phyloP scores from a whole-genome alignment of 225 moss, liverwort and hornwort species.

The Sphagnum contortum region DNA sequence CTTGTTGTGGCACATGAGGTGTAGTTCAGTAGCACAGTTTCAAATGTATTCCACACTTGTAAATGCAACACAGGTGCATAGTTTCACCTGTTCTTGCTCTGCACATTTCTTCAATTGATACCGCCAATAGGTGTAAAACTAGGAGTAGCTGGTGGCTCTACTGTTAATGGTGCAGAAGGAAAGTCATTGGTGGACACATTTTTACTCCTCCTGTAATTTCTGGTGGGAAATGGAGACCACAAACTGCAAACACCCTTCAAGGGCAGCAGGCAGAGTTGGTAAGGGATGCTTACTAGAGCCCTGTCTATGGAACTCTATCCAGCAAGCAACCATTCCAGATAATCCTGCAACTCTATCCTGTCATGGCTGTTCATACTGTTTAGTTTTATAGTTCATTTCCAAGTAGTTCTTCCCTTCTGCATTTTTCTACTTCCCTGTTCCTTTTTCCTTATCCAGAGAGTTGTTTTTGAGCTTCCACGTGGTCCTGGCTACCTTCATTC shows the following conservation, averaged over 20 bases:
- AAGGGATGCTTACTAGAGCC: background rate
- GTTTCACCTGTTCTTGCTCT: no score
- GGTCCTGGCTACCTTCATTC: no score
- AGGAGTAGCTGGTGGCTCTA: constrained; percentile 45
- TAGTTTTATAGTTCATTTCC: no score
- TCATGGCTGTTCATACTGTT: no score
- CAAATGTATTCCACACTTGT: no score
- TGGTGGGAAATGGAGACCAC: constrained; percentile 83
- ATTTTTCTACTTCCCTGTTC: no score
- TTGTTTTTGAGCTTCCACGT: no score
- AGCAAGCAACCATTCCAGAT: constrained; percentile 75
- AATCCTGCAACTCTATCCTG: constrained; percentile 84
- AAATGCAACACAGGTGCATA: no score
- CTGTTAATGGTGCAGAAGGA: constrained; percentile 16
- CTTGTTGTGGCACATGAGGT: no score
- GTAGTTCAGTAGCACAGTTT: no score
- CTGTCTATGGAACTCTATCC: constrained; percentile 35
- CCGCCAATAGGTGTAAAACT: constrained; percentile 59
- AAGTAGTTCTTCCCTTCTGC: no score
- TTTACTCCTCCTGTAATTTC: constrained; percentile 77
- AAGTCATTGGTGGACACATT: constrained; percentile 29
- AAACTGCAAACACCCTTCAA: constrained; percentile 63
- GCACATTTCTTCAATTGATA: constrained; percentile 21
- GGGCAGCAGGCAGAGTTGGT: constrained; percentile 48
- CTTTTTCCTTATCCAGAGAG: no score